Base-by-base conservation (phyloP, 257 asterid genomes). In the Scutellaria galericulata region DNA sequence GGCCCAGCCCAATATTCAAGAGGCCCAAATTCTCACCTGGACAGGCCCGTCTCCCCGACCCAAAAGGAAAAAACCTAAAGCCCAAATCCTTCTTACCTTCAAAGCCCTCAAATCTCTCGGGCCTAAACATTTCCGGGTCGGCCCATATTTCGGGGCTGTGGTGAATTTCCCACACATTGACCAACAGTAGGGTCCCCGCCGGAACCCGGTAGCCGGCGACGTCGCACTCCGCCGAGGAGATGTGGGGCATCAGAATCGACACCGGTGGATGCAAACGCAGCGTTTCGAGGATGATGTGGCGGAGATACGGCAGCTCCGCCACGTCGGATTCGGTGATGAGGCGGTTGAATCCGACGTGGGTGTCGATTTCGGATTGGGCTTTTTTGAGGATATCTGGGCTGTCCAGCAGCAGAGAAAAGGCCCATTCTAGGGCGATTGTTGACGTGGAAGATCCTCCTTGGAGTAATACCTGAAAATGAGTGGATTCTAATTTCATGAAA, bases 81-180 rank as follows among this genome's bases (percentile, higher is more conserved):
- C 89, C 96, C 70, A 81, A 58, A 15, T 77, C 89, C 55, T 72
- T 83, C 48, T 80, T 83, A 54, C 82, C 83, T 15, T 89, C 95
- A 0, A 68, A 1, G 0, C 86, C 87, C 74, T 82, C 86, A 22
- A 91, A 94, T 24, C 96, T 84, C n/a, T 94, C 97, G 22, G 98
- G 98, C 61, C 81, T 78, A 58, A 94, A 94, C 47, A 64, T 64
- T 73, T 80, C 80, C 5, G 97, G 95, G 13, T 91, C 93, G 24
- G 84, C 70, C 97, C 96, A 89, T 24, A 77, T n/a, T 4, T 76
- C 77, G 1, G 93, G 92, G 74, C 78, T 86, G 24, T 86, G 87
- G 2, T 94, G 98, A 7, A 94, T 89, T 2, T 87, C 91, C 91
- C 96, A 91, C 3, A 80, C 5, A 31, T 89, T 89, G 1, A 94